A percentile compares a stretch with the other conserved stretches of the same genome.
Evolutionary conservation across 1,284 basidiomycete species (phyloP).

Genomic region (Melanopsichium pennsylvanicum): DNA sequence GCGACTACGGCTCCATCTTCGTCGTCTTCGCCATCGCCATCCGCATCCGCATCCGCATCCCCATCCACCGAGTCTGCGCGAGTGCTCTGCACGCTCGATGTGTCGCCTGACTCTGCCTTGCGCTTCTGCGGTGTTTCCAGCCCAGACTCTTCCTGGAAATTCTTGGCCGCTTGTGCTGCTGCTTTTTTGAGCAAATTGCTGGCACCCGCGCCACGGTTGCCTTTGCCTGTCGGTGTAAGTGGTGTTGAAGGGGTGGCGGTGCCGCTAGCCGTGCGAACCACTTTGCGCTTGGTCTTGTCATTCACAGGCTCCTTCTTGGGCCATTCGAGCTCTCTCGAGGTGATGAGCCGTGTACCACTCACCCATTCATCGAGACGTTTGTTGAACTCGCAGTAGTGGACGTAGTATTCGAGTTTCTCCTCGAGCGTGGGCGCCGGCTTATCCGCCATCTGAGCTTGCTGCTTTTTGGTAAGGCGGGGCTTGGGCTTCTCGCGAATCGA

Average conservation of each 20-base stretch:
- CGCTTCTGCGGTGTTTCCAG: slow-evolving; percentile 74
- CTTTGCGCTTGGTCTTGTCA: slow-evolving; percentile 68
- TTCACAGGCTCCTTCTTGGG: slow-evolving; percentile 71
- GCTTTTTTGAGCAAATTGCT: slow-evolving; percentile 76
- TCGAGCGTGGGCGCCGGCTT: slow-evolving; percentile 45
- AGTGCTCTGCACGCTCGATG: slow-evolving; percentile 47
- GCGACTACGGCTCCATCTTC: slow-evolving; percentile 67
- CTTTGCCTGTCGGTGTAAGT: slow-evolving; percentile 39
- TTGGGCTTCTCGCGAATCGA: slow-evolving; percentile 61
- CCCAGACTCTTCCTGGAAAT: slow-evolving; percentile 30
- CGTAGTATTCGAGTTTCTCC: slow-evolving; percentile 55
- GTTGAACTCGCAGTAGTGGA: slow-evolving; percentile 59
- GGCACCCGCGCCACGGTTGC: slow-evolving; percentile 19
- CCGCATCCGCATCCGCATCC: slow-evolving; percentile 69
- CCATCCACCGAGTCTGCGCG: slow-evolving; percentile 64
- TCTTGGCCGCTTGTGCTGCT: slow-evolving; percentile 73
- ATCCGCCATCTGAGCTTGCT: slow-evolving; percentile 39
- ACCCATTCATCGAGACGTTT: slow-evolving; percentile 96
- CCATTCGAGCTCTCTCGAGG: slow-evolving; percentile 90
- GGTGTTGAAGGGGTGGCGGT: slow-evolving; percentile 43
- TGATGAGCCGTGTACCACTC: slow-evolving; percentile 82
- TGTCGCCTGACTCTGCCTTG: slow-evolving; percentile 72
- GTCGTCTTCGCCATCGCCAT: slow-evolving; percentile 69
- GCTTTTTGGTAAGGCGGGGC: slow-evolving; percentile 50
- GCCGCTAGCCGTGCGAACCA: slow-evolving; percentile 40